These are phyloP conservation scores for Trichoderma erinaceum DNA, from an alignment of 495 filamentous ascomycete genomes.

Conservation along the genomic window DNA sequence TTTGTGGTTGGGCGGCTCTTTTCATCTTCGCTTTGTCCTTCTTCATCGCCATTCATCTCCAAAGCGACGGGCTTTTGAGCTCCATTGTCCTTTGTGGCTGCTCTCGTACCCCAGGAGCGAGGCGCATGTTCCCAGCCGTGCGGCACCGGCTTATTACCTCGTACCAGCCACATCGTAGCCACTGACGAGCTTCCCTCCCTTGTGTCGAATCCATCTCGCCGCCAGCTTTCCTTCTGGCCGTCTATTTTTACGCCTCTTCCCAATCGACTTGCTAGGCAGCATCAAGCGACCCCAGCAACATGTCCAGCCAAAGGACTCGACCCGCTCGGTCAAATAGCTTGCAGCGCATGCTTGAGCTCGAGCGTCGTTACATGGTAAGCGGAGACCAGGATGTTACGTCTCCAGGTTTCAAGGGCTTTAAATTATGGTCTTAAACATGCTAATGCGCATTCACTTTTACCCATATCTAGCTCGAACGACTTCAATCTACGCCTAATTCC, in stretches of 20 bases:
- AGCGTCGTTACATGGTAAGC: constrained; percentile 48
- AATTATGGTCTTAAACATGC: not conserved
- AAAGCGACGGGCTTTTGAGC: not conserved
- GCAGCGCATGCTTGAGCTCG: constrained; percentile 46
- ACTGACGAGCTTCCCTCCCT: constrained; percentile 1
- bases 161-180: constrained; percentile 12
- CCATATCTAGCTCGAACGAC: constrained; percentile 13
- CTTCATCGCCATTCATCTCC: not conserved
- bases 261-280: not conserved
- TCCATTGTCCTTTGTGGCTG: not conserved
- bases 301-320: constrained; percentile 9
- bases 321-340: constrained; percentile 35
- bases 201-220: not conserved
- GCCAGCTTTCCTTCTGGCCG: not conserved
- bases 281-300: not conserved
- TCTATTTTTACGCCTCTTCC: constrained; percentile 1
- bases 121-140: constrained; percentile 2
- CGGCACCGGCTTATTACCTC: not conserved
- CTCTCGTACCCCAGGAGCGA: not conserved
- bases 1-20: not conserved
- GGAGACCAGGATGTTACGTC: not conserved
- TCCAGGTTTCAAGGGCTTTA: not conserved
- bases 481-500: not conserved
- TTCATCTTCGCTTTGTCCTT: not conserved
- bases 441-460: not conserved